Evolutionary conservation across 2,329 filamentous ascomycete genomes (phyloP).

Genomic region (Cadophora malorum): DNA sequence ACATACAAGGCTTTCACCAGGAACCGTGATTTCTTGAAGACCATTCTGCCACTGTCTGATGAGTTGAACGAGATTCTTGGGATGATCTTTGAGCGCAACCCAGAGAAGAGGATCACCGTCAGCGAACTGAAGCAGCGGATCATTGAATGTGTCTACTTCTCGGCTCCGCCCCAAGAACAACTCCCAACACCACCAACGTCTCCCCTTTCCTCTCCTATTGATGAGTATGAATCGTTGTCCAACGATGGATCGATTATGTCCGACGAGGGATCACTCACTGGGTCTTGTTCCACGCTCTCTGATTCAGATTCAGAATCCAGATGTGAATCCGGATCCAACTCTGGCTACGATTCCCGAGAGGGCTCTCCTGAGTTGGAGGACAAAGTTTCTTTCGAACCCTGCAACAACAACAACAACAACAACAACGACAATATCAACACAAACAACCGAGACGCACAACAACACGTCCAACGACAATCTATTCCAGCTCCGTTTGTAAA

Average conservation of each 20-base stretch:
- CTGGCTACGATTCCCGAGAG: slow-evolving; percentile 30
- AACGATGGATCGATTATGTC: slow-evolving; percentile 63
- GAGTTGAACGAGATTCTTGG: slow-evolving; percentile 89
- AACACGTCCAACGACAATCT: slow-evolving; percentile 22
- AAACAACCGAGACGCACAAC: slow-evolving; percentile 14
- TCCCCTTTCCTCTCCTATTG: slow-evolving; percentile 24
- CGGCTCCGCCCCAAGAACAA: slow-evolving; percentile 34
- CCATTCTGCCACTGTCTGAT: slow-evolving; percentile 88
- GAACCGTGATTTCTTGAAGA: slow-evolving; percentile 86
- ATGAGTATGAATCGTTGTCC: slow-evolving; percentile 51
- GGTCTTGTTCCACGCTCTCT: slow-evolving; percentile 39
- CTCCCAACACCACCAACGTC: slow-evolving; percentile 32
- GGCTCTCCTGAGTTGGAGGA: slow-evolving; percentile 1
- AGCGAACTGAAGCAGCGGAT: slow-evolving; percentile 80
- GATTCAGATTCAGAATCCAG: slow-evolving; percentile 29
- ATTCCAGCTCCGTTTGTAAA: slow-evolving; percentile 26
- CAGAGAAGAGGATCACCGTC: slow-evolving; percentile 81
- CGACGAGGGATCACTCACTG: slow-evolving; percentile 38
- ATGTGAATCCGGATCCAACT: slow-evolving; percentile 24
- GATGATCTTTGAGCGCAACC: slow-evolving; percentile 86
- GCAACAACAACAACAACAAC: slow-evolving; percentile 1
- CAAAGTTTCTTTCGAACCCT: slow-evolving; percentile 12
- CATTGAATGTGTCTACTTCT: slow-evolving; percentile 61
- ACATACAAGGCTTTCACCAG: slow-evolving; percentile 91
- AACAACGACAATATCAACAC: not conserved